These are phyloP conservation scores for Dendrobium catenatum DNA, from an alignment of 106 monocot species.

Conservation along the genomic window DNA sequence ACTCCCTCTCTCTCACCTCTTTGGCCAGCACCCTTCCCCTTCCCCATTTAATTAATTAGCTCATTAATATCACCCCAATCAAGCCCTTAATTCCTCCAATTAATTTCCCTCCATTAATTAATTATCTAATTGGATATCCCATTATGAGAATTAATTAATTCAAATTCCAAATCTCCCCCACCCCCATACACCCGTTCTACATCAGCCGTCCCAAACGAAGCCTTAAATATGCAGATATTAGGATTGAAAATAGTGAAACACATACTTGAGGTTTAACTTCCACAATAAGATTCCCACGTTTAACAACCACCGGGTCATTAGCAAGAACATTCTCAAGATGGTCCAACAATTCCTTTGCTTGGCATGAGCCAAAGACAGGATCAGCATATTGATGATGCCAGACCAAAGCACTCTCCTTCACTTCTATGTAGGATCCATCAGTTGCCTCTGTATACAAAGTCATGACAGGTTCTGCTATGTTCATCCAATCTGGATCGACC, in stretches of 20 bases:
- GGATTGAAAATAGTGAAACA: neutral
- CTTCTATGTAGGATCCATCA: conserved; percentile 16
- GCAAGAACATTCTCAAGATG: conserved; percentile 23
- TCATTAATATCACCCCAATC: too few species aligned
- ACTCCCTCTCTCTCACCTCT: too few species aligned
- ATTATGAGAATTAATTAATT: too few species aligned
- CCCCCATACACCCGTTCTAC: too few species aligned
- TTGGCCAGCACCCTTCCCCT: too few species aligned
- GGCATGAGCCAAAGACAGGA: conserved; percentile 14
- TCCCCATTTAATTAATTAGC: too few species aligned
- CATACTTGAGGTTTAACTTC: conserved; percentile 31
- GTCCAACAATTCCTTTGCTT: conserved; percentile 14
- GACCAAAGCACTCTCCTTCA: conserved; percentile 21
- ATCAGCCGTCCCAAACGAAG: too few species aligned
- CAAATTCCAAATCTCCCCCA: too few species aligned
- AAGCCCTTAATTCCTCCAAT: too few species aligned
- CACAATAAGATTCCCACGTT: conserved; percentile 24
- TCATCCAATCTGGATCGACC: conserved; percentile 14
- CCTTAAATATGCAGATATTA: neutral
- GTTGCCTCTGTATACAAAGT: conserved; percentile 19
- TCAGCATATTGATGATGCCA: conserved; percentile 22
- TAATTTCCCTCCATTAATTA: too few species aligned
- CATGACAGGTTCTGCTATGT: conserved; percentile 20
- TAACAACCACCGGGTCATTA: conserved; percentile 27
- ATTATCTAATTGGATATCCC: too few species aligned